phyloP scores from a whole-genome alignment of 805 yeast species.

The Wickerhamiella occidentalis region DNA sequence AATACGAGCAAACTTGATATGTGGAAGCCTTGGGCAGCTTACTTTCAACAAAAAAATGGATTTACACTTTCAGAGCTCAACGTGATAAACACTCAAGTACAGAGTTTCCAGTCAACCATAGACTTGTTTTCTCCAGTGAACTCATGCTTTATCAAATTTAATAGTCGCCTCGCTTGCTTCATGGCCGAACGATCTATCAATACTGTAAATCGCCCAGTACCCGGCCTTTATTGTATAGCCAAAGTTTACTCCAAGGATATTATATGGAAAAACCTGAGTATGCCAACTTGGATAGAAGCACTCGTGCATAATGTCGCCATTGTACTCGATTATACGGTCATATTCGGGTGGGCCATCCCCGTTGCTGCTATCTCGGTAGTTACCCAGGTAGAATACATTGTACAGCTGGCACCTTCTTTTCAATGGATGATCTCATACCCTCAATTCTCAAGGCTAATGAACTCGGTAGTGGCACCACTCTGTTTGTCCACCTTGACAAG shows the following conservation, averaged over 20 bases:
- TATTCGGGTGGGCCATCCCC: conserved; percentile 67
- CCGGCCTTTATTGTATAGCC: conserved; percentile 14
- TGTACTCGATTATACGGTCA: conserved; percentile 37
- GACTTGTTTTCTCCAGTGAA: conserved; percentile 24
- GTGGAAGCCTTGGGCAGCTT: background rate
- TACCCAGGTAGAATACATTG: conserved; percentile 58
- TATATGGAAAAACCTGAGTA: conserved; percentile 52
- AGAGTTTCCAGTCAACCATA: conserved; percentile 40
- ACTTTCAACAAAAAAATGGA: background rate
- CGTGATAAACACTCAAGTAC: conserved; percentile 43
- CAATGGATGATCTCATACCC: conserved; percentile 47
- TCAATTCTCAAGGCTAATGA: conserved; percentile 39
- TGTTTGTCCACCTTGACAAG: conserved; percentile 53
- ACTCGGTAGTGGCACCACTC: conserved; percentile 57
- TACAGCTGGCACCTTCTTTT: conserved; percentile 48
- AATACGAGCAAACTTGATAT: background rate
- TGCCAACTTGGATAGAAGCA: conserved; percentile 30
- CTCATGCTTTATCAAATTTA: conserved; percentile 49
- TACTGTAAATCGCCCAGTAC: conserved; percentile 1
- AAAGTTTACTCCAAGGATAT: conserved; percentile 57
- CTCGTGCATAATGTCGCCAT: conserved; percentile 35
- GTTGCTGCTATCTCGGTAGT: conserved; percentile 68
- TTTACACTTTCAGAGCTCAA: background rate
- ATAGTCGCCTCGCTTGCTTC: conserved; percentile 43
- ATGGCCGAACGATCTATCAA: conserved; percentile 39